Conservation (phyloP, 148 eudicot species). For the Camellia japonica region DNA sequence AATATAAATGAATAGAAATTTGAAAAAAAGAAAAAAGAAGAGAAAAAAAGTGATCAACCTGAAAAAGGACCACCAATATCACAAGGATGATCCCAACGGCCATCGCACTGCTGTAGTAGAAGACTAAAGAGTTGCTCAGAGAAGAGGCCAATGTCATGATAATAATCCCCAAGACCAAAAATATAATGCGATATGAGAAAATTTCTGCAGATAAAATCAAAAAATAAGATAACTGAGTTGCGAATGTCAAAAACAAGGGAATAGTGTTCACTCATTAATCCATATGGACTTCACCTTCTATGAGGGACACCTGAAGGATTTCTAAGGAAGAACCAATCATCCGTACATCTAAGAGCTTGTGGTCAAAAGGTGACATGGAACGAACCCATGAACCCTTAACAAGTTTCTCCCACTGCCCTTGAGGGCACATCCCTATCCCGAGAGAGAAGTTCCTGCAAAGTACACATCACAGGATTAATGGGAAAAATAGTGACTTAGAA, state of each 20-base stretch:
- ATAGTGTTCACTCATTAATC: background rate
- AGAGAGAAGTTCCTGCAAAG: constrained; percentile 73
- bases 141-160: constrained; percentile 58
- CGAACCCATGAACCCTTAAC: constrained; percentile 63
- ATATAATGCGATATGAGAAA: constrained; percentile 55
- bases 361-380: constrained; percentile 88
- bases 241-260: background rate
- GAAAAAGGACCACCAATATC: constrained; percentile 80
- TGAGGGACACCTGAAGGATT: constrained; percentile 48
- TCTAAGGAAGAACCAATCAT: constrained; percentile 45
- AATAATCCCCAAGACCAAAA: constrained; percentile 60
- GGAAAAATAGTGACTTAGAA: background rate
- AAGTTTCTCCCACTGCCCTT: constrained; percentile 74
- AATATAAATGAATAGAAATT: background rate
- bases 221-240: background rate
- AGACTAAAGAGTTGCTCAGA: constrained; percentile 76
- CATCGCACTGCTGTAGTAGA: constrained; percentile 96
- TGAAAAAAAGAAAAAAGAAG: background rate
- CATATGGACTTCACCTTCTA: constrained; percentile 57
- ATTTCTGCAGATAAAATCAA: constrained; percentile 52
- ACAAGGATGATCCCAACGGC: constrained; percentile 76
- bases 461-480: background rate
- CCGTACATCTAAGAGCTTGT: constrained; percentile 71
- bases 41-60: constrained; percentile 36
- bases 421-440: constrained; percentile 86